Percentiles rank a stretch among this genome's conserved stretches.
phyloP scores from a whole-genome alignment of 1,139 yeast genomes.

The Pichia cactophila region DNA sequence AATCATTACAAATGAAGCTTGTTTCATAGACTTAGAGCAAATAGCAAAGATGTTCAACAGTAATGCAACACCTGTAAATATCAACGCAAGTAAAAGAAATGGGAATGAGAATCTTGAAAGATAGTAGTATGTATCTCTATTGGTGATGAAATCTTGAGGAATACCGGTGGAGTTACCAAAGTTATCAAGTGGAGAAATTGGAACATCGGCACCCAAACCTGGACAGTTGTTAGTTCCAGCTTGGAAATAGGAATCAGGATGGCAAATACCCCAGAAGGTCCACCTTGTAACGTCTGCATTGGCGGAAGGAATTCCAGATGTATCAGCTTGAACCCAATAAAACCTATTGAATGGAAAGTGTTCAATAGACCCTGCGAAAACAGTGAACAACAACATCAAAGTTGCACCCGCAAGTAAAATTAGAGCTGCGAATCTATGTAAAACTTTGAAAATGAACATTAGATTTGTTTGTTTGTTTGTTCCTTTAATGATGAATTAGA shows the following conservation, averaged over 20 bases:
- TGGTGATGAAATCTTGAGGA: constrained; percentile 47
- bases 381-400: constrained; percentile 50
- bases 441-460: background rate
- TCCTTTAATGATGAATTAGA: background rate
- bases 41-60: constrained; percentile 27
- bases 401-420: constrained; percentile 38
- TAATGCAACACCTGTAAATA: constrained; percentile 45
- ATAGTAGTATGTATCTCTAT: constrained; percentile 57
- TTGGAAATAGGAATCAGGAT: constrained; percentile 24
- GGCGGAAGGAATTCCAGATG: constrained; percentile 50
- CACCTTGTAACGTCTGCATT: constrained; percentile 48
- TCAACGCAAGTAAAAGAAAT: constrained; percentile 52
- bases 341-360: constrained; percentile 56
- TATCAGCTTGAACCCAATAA: constrained; percentile 68
- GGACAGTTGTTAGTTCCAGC: constrained; percentile 26
- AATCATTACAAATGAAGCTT: constrained; percentile 47
- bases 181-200: constrained; percentile 68
- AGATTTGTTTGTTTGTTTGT: background rate
- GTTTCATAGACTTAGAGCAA: constrained; percentile 40
- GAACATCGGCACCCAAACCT: constrained; percentile 47
- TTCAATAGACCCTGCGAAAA: constrained; percentile 59
- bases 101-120: constrained; percentile 66
- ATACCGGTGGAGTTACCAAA: constrained; percentile 44
- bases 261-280: constrained; percentile 82
- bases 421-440: constrained; percentile 19